Conservation (phyloP, 2,329 filamentous ascomycete genomes). For the Catunica adiposa region DNA sequence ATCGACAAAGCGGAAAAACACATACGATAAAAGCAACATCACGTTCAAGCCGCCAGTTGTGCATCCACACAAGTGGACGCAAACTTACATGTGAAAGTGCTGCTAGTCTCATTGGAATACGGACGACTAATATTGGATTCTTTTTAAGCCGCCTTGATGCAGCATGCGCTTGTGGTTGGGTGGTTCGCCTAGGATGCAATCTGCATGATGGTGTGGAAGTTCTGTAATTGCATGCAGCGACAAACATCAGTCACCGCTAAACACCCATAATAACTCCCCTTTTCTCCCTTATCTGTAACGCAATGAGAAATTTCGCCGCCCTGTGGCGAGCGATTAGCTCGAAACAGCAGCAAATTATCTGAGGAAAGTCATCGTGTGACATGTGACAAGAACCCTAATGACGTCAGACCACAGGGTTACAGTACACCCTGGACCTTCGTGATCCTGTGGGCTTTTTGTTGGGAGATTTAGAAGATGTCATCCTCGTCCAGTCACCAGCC, state of each 20-base stretch:
- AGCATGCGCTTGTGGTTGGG: neutral
- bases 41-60: no score
- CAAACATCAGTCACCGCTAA: neutral
- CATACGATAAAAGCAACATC: neutral
- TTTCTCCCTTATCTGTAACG: neutral
- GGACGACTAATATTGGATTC: no score
- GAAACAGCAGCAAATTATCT: neutral
- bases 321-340: no score
- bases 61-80: neutral
- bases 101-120: no score
- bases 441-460: neutral
- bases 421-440: neutral
- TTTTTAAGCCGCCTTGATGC: neutral
- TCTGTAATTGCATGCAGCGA: neutral
- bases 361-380: neutral
- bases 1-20: neutral
- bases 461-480: neutral
- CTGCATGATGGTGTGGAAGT: neutral
- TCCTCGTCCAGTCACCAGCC: neutral
- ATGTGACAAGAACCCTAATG: neutral
- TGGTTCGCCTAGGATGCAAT: neutral
- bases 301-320: no score
- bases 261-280: neutral
- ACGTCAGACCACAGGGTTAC: neutral
- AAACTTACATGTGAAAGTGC: slow-evolving; percentile 1